Percentiles rank a stretch among this genome's conserved stretches.
These are phyloP conservation scores for Rutidosis leptorrhynchoides DNA, from an alignment of 129 eudicot species.

Conservation along the genomic window DNA sequence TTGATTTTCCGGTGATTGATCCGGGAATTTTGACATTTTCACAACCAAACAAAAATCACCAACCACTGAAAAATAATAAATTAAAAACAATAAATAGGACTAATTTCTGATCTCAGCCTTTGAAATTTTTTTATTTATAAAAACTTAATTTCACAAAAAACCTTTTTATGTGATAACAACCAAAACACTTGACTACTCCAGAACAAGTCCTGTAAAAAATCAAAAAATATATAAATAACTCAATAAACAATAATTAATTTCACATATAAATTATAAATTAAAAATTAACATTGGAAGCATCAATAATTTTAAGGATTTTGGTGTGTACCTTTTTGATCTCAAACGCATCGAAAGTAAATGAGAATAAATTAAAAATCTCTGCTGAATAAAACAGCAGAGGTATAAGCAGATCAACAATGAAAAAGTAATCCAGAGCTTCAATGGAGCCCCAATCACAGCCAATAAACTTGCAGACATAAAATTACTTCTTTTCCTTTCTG, in stretches of 20 bases:
- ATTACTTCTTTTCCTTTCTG: constrained; percentile 35
- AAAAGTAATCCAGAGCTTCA: constrained; percentile 51
- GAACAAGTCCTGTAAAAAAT: constrained; percentile 80
- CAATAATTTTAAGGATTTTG: not conserved
- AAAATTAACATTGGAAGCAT: not conserved
- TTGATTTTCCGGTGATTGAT: constrained; percentile 28
- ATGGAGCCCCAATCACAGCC: constrained; percentile 54
- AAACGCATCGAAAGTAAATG: constrained; percentile 91
- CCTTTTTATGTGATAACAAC: constrained; percentile 68
- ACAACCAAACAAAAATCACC: constrained; percentile 18
- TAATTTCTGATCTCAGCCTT: not conserved
- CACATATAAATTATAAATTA: not conserved
- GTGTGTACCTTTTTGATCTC: constrained; percentile 79
- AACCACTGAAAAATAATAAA: constrained; percentile 21
- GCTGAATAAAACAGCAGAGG: constrained; percentile 67
- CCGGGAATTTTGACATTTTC: constrained; percentile 39
- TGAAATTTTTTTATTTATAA: constrained; percentile 4
- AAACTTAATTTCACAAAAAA: constrained; percentile 48
- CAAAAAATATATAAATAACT: constrained; percentile 11
- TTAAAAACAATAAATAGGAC: not conserved
- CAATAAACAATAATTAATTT: not conserved
- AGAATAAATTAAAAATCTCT: constrained; percentile 34
- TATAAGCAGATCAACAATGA: constrained; percentile 24
- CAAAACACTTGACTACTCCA: constrained; percentile 84
- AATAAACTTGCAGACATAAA: constrained; percentile 73